Evolutionary conservation across 1,284 basidiomycete species (phyloP).

Genomic region (Cryptococcus hybrid): DNA sequence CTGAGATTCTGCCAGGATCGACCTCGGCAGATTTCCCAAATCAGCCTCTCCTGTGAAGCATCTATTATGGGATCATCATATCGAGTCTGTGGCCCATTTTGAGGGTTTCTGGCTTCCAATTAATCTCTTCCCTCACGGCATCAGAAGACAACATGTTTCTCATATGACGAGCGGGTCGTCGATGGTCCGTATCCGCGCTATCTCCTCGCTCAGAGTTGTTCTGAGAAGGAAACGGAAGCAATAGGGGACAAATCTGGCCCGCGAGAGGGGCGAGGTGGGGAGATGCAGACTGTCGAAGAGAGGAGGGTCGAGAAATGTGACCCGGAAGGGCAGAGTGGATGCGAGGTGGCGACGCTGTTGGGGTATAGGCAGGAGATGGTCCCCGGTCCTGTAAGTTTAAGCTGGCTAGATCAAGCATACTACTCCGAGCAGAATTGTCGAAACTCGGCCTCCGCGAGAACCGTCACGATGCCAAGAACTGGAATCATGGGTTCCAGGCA

Average conservation of each 20-base stretch:
- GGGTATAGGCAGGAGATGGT: conserved; percentile 49
- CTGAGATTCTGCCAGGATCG: not conserved
- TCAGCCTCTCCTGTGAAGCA: too few species aligned
- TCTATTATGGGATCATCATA: too few species aligned
- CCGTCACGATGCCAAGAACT: conserved; percentile 27
- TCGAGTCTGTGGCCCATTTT: too few species aligned
- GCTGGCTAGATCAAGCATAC: conserved; percentile 6
- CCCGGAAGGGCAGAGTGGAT: not conserved
- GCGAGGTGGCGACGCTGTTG: conserved; percentile 5
- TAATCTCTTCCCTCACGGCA: conserved; percentile 5
- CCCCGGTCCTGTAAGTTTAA: conserved; percentile 34
- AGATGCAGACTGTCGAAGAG: conserved; percentile 11
- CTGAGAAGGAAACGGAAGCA: conserved; percentile 24
- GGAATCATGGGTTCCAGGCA: conserved; percentile 31
- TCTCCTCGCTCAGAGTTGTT: conserved; percentile 25
- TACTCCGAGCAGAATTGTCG: conserved; percentile 4
- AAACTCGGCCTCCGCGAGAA: conserved; percentile 24
- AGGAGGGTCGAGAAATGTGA: conserved; percentile 11
- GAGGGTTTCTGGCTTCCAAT: conserved; percentile 5
- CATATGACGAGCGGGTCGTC: conserved; percentile 4
- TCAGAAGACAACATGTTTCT: conserved; percentile 5
- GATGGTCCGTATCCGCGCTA: conserved; percentile 18
- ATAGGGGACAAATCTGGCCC: conserved; percentile 28
- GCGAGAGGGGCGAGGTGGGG: conserved; percentile 10
- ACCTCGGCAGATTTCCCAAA: not conserved